Evolutionary conservation across 768 basidiomycete species (phyloP).

Genomic region (Multifurca ochricompacta): DNA sequence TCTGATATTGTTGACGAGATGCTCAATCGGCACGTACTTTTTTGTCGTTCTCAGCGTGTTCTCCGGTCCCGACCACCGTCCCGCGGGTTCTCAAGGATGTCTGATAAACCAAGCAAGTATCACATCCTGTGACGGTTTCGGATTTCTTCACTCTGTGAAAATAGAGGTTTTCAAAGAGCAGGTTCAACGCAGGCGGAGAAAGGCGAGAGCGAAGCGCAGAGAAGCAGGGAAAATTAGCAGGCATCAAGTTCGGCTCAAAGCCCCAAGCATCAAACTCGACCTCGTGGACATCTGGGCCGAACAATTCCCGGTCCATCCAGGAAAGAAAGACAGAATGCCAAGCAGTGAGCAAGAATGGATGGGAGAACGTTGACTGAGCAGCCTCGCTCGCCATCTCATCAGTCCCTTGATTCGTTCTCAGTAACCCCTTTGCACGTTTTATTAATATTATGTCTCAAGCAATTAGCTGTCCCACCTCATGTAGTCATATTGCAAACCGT

Average conservation of each 20-base stretch:
- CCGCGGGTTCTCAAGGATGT: slow-evolving; percentile 32
- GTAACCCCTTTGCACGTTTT: background rate
- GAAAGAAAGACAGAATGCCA: background rate
- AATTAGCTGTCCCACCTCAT: background rate
- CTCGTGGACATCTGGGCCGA: background rate
- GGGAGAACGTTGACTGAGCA: background rate
- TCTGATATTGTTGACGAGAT: slow-evolving; percentile 51
- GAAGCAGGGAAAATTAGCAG: background rate
- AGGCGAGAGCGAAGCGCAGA: background rate
- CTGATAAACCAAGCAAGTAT: slow-evolving; percentile 46
- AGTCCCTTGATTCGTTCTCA: background rate
- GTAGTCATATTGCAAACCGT: background rate
- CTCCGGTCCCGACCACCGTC: background rate
- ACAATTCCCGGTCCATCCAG: background rate
- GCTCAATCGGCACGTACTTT: slow-evolving; percentile 37
- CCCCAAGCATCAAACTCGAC: background rate
- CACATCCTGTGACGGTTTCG: slow-evolving; percentile 47
- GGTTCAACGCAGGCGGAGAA: background rate
- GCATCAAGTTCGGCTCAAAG: background rate
- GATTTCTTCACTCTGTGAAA: slow-evolving; percentile 43
- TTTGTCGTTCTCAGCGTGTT: background rate
- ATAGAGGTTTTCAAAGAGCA: slow-evolving; percentile 38
- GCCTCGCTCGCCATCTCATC: background rate
- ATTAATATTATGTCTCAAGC: background rate
- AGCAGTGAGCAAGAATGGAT: background rate